Conservation (phyloP, 2,329 filamentous ascomycete species). For the Fusarium sublunatum region DNA sequence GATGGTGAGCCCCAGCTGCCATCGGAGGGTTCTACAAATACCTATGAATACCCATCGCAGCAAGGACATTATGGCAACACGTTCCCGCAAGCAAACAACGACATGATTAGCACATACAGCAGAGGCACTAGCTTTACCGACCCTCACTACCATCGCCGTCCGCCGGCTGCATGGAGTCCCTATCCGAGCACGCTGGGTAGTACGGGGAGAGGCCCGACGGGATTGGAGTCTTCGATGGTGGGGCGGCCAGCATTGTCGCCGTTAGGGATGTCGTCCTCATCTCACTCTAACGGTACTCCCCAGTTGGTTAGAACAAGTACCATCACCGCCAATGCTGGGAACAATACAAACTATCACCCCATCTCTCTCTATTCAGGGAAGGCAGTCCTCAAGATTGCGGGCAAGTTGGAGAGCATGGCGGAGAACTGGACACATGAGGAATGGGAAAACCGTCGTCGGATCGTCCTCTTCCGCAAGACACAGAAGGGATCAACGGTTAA, state of each 20-base stretch:
- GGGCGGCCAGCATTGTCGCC: conserved; percentile 60
- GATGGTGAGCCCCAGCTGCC: conserved; percentile 53
- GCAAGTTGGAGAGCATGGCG: conserved; percentile 86
- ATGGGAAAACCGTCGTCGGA: conserved; percentile 78
- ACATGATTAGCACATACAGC: conserved; percentile 65
- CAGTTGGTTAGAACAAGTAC: conserved; percentile 69
- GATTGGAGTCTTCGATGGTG: conserved; percentile 58
- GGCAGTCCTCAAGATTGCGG: conserved; percentile 84
- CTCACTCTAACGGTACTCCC: conserved; percentile 52
- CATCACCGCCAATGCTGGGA: conserved; percentile 53
- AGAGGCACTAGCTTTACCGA: conserved; percentile 64
- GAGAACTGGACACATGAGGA: conserved; percentile 87
- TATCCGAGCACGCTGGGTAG: conserved; percentile 57
- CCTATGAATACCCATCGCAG: conserved; percentile 59
- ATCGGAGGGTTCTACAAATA: conserved; percentile 57
- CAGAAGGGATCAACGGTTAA: conserved; percentile 86
- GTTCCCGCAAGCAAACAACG: conserved; percentile 58
- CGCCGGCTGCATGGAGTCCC: conserved; percentile 54
- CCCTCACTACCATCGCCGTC: conserved; percentile 58
- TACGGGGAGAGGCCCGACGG: conserved; percentile 57
- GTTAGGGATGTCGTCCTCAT: conserved; percentile 60
- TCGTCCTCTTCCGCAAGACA: conserved; percentile 87
- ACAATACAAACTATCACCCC: conserved; percentile 72
- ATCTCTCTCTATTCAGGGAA: conserved; percentile 87
- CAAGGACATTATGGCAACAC: conserved; percentile 53